Percentiles rank a stretch among this genome's conserved stretches.
These are phyloP conservation scores for Ramaria sp. DNA, from an alignment of 768 basidiomycete genomes.

Conservation along the genomic window DNA sequence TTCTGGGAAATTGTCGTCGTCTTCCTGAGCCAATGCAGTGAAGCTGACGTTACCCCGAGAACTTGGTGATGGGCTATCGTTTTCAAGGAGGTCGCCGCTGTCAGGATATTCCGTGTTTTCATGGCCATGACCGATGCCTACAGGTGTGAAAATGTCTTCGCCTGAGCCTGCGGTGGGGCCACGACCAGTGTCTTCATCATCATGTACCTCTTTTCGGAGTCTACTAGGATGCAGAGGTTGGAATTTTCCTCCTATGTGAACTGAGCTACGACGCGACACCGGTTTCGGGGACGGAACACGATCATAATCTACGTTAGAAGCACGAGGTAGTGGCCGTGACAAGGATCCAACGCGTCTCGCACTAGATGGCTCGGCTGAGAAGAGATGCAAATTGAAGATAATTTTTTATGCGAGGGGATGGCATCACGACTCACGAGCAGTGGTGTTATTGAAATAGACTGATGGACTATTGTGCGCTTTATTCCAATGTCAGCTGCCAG, in stretches of 20 bases:
- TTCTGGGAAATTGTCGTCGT: slow-evolving; percentile 21
- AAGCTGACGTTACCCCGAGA: slow-evolving; percentile 31
- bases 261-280: slow-evolving; percentile 12
- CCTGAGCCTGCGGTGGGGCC: slow-evolving; percentile 9
- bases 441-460: slow-evolving; percentile 21
- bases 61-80: slow-evolving; percentile 8
- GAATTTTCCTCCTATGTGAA: slow-evolving; percentile 12
- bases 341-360: slow-evolving; percentile 27
- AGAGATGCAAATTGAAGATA: slow-evolving; percentile 9
- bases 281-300: slow-evolving; percentile 46
- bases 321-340: slow-evolving; percentile 38
- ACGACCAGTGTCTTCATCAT: slow-evolving; percentile 12
- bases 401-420: neutral
- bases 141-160: slow-evolving; percentile 15
- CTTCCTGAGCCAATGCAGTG: slow-evolving; percentile 38
- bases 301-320: slow-evolving; percentile 51
- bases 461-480: slow-evolving; percentile 17
- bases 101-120: slow-evolving; percentile 20
- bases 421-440: neutral
- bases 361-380: slow-evolving; percentile 31
- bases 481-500: neutral
- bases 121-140: slow-evolving; percentile 16
- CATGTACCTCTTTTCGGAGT: slow-evolving; percentile 10
- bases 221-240: slow-evolving; percentile 17
- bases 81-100: slow-evolving; percentile 13